A percentile compares a stretch with the other conserved stretches of the same genome.
Conservation (phyloP, 225 moss, liverwort and hornwort genomes). For the Rhytidiadelphus loreus region DNA sequence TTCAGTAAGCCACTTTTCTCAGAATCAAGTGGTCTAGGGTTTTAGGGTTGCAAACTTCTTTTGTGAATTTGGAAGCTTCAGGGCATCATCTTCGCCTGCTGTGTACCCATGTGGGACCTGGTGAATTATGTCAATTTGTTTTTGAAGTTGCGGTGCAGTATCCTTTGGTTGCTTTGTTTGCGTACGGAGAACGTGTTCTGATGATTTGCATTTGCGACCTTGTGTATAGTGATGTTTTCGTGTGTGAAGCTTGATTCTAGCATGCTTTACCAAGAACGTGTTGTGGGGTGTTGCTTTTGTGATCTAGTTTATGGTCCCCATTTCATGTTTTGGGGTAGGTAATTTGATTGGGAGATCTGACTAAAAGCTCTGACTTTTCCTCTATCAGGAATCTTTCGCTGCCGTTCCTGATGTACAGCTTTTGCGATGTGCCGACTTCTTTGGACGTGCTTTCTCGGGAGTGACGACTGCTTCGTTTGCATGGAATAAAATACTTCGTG, state of each 20-base stretch:
- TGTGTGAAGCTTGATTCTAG: background rate
- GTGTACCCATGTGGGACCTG: background rate
- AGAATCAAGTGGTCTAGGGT: background rate
- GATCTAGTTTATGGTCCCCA: background rate
- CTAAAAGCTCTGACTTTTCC: background rate
- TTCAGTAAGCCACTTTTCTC: conserved; percentile 17
- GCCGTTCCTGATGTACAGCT: conserved; percentile 74
- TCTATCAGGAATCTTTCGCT: conserved; percentile 72
- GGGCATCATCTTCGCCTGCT: background rate
- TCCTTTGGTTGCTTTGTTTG: background rate
- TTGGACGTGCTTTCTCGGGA: conserved; percentile 61
- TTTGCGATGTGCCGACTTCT: conserved; percentile 86
- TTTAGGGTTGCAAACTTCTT: background rate
- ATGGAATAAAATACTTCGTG: conserved; percentile 88
- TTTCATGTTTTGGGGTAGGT: background rate
- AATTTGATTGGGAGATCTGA: background rate
- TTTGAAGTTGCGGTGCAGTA: background rate
- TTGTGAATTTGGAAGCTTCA: background rate
- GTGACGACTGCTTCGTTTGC: conserved; percentile 74
- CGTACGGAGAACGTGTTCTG: background rate
- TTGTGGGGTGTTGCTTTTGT: background rate
- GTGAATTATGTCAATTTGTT: background rate
- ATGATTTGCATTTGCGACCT: background rate
- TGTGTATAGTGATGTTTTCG: background rate
- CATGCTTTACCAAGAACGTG: background rate